Percentiles rank a stretch among this genome's conserved stretches.
Evolutionary conservation across 352 stramenopile species (phyloP).

Genomic region (Nothophytophthora sp.): DNA sequence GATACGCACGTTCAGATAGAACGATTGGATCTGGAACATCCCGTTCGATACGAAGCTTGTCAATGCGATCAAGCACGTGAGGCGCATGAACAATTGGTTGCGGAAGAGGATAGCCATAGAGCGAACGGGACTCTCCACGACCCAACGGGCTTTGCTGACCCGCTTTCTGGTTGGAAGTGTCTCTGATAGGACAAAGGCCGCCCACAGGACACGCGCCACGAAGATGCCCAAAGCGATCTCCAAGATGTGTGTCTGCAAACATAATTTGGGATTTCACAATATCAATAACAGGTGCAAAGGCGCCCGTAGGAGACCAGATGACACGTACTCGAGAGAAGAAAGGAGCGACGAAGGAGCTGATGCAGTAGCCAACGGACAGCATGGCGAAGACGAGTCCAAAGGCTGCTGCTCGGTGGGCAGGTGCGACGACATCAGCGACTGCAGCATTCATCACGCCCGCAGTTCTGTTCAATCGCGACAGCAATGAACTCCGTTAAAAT

Average conservation of each 20-base stretch:
- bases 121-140: constrained; percentile 57
- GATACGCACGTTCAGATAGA: constrained; percentile 65
- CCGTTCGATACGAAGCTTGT: constrained; percentile 67
- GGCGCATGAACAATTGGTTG: constrained; percentile 55
- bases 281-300: not conserved
- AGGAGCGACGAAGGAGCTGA: constrained; percentile 45
- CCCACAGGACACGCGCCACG: constrained; percentile 53
- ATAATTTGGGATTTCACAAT: no score
- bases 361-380: constrained; percentile 57
- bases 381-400: constrained; percentile 65
- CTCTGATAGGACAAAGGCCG: constrained; percentile 55
- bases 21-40: constrained; percentile 62
- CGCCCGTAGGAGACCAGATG: not conserved
- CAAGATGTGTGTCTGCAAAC: constrained; percentile 54
- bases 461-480: constrained; percentile 25
- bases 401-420: constrained; percentile 47
- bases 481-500: not conserved
- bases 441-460: constrained; percentile 59
- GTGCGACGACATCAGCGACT: constrained; percentile 59
- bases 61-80: constrained; percentile 69
- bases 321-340: constrained; percentile 51
- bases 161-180: constrained; percentile 47
- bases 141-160: constrained; percentile 23
- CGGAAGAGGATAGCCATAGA: constrained; percentile 73
- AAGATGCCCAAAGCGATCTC: constrained; percentile 47